Conservation (phyloP, 257 asterid genomes). For the Nemophila menziesii region DNA sequence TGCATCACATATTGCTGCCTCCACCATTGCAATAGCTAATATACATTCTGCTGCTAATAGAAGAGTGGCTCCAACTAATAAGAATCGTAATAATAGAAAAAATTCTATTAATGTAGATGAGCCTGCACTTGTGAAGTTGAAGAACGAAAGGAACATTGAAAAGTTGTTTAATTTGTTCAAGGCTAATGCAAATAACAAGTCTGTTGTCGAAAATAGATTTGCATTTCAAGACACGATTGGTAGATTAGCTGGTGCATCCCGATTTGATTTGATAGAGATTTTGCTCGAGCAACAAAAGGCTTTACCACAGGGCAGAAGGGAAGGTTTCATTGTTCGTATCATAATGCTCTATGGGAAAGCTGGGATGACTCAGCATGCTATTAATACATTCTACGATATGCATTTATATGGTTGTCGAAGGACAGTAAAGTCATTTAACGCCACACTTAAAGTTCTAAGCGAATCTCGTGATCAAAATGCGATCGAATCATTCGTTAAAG, state of each 20-base stretch:
- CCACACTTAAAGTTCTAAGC: slow-evolving; percentile 58
- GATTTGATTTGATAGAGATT: slow-evolving; percentile 60
- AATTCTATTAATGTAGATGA: slow-evolving; percentile 28
- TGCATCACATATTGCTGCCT: slow-evolving; percentile 14
- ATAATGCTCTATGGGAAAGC: slow-evolving; percentile 71
- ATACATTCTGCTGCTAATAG: slow-evolving; percentile 12
- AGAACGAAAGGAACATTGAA: slow-evolving; percentile 60
- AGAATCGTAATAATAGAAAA: not conserved
- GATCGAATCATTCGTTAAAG: slow-evolving; percentile 39
- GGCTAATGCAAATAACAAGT: slow-evolving; percentile 58
- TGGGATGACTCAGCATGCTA: slow-evolving; percentile 54
- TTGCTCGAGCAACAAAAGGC: slow-evolving; percentile 77
- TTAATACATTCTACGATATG: slow-evolving; percentile 58
- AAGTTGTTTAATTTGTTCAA: slow-evolving; percentile 57
- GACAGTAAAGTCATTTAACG: slow-evolving; percentile 72
- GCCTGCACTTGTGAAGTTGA: slow-evolving; percentile 61
- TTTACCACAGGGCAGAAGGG: slow-evolving; percentile 79
- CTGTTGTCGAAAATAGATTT: slow-evolving; percentile 60
- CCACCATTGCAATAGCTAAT: slow-evolving; percentile 14
- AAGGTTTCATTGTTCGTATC: slow-evolving; percentile 65
- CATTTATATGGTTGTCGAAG: slow-evolving; percentile 58
- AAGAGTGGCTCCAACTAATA: slow-evolving; percentile 2
- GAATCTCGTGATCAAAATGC: slow-evolving; percentile 43
- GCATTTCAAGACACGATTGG: slow-evolving; percentile 66
- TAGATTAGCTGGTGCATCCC: slow-evolving; percentile 66